Evolutionary conservation across 2,329 filamentous ascomycete species (phyloP).

Genomic region (Eutypa lata): DNA sequence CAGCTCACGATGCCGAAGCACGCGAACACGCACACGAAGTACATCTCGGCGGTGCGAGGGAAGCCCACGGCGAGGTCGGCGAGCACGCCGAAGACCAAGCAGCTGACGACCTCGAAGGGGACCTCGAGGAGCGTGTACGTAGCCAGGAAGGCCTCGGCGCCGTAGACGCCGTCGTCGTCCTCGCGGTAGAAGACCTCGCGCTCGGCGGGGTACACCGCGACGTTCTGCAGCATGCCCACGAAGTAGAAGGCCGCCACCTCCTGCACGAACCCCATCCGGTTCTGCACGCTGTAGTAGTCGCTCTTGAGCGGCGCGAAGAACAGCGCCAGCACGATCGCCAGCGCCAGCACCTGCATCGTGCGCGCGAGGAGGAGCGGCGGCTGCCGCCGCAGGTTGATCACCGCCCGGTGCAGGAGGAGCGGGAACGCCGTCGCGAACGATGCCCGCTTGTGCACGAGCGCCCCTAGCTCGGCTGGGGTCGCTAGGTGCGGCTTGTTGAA

Average conservation of each 20-base stretch:
- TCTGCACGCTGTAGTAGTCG: constrained; percentile 69
- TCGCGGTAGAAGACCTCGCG: constrained; percentile 76
- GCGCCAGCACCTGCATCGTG: constrained; percentile 63
- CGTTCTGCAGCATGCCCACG: constrained; percentile 76
- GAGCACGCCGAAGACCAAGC: constrained; percentile 63
- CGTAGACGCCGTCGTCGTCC: constrained; percentile 70
- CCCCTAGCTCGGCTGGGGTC: constrained; percentile 69
- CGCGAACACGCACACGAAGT: constrained; percentile 65
- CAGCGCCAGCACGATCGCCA: constrained; percentile 60
- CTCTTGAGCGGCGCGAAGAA: constrained; percentile 71
- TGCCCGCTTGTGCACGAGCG: constrained; percentile 61
- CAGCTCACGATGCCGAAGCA: constrained; percentile 72
- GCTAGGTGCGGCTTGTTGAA: constrained; percentile 48
- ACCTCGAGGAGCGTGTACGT: constrained; percentile 69
- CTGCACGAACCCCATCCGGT: constrained; percentile 70
- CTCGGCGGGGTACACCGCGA: constrained; percentile 69
- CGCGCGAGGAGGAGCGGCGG: constrained; percentile 62
- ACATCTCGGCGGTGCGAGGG: constrained; percentile 59
- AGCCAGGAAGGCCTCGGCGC: constrained; percentile 66
- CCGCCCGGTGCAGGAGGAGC: constrained; percentile 63
- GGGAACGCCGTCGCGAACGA: constrained; percentile 63
- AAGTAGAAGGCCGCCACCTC: constrained; percentile 71
- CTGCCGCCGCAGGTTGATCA: constrained; percentile 67
- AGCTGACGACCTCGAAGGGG: constrained; percentile 66
- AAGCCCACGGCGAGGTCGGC: constrained; percentile 64